Evolutionary conservation across 2,329 filamentous ascomycete genomes (phyloP), one percentile per base, ranked within the genome.

Genomic region (Sclerotiophoma versabilis): DNA sequence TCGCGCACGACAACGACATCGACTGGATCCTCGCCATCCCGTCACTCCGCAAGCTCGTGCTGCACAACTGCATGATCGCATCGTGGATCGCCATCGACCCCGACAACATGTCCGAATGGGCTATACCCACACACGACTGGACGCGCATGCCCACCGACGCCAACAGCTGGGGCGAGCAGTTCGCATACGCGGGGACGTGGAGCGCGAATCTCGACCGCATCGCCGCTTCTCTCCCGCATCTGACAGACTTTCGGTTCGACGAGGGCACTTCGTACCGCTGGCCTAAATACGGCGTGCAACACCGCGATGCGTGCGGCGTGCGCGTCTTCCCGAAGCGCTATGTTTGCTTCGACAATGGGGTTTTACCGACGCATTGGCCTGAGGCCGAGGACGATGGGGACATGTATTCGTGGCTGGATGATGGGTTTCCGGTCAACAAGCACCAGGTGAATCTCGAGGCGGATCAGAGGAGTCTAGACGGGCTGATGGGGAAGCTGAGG

Each of bases 51-150:
- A 55, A 52, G 19, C 47, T 58, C 11, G 27, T 46, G 12, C 33
- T 58, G 25, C 43, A 49, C 27, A 58, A 55, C 14, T 55, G 51
- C 38, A 58, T 58, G 56, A 58, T 58, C 14, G 33, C 22, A 5
- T 51, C 50, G 2, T 55, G 33, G 37, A 42, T 55, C 14, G 17
- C 20, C 15, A 58, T 58, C 39, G 20, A 15, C 2, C 1, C 4
- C 1, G 12, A 26, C 1, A 49, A 55, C 25, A 36, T 52, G 42
- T 3, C 20, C 1, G 26, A 38, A 15, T 58, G 56, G 46, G 17
- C 25, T 5, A 4, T 25, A 11, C 27, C 11, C 10, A 34, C 17
- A 3, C 46, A 49, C 10, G 46, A 42, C 36, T 49, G 46, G 46
- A 42, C 15, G 2, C 11, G 12, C 2, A 33, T 42, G 36, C 15